Evolutionary conservation across 257 asterid genomes (phyloP).

Genomic region (Plantago major): DNA sequence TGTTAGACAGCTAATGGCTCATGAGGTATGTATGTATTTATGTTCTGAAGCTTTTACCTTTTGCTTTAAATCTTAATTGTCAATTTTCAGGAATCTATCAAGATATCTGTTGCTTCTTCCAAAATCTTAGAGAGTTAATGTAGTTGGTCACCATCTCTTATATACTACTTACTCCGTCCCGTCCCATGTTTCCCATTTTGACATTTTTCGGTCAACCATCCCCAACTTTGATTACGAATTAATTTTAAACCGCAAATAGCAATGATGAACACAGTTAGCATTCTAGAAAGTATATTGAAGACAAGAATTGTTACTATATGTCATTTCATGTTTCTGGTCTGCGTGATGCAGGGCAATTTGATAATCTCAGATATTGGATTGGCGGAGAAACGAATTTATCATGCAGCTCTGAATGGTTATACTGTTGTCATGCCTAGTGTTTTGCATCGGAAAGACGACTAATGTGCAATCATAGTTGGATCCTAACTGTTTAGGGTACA

Average conservation of each 20-base stretch:
- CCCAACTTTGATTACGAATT: too few relatives aligned
- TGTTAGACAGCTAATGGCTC: slow-evolving; percentile 82
- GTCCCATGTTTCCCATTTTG: too few relatives aligned
- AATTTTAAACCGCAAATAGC: too few relatives aligned
- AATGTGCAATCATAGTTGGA: slow-evolving; percentile 13
- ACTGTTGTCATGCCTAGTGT: slow-evolving; percentile 58
- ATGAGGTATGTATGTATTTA: slow-evolving; percentile 50
- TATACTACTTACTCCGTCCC: too few relatives aligned
- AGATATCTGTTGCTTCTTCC: background rate
- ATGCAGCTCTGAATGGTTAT: slow-evolving; percentile 94
- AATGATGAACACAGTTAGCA: too few relatives aligned
- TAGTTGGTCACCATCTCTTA: too few relatives aligned
- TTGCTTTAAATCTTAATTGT: slow-evolving; percentile 4
- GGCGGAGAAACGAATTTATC: slow-evolving; percentile 88
- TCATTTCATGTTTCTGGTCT: background rate
- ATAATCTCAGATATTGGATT: slow-evolving; percentile 73
- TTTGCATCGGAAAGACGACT: slow-evolving; percentile 88
- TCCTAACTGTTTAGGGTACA: too few relatives aligned
- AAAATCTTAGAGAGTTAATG: too few relatives aligned
- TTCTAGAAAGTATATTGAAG: too few relatives aligned
- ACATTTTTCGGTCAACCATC: too few relatives aligned
- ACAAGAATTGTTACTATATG: background rate
- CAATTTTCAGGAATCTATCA: slow-evolving; percentile 9
- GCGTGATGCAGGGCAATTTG: slow-evolving; percentile 68
- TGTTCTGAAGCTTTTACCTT: slow-evolving; percentile 16